Base-by-base conservation (phyloP, 345 rosid genomes). In the Microthlaspi erraticum region DNA sequence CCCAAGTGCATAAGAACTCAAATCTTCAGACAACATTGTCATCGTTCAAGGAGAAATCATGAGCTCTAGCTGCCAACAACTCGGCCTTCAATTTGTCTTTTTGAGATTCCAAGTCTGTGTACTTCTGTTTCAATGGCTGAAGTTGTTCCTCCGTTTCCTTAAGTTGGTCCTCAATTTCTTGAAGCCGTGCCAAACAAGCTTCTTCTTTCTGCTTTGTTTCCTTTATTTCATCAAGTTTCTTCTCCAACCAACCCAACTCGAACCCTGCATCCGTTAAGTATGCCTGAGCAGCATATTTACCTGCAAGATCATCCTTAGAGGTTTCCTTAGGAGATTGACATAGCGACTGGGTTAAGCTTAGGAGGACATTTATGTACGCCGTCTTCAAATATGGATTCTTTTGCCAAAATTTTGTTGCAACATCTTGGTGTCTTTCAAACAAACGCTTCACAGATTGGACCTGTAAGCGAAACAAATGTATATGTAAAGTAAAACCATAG, bases 21-120 rank as follows among this genome's bases (percentile, higher is more conserved):
- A 1, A 23, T 23, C 26, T 23, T 46, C 51, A 46, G 39, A 44
- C 10, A 17, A 46, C 26, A 36, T 36, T 10, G 11, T 46, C 51
- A 16, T 5, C 2, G 11, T 46, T 17, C 18, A 18, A 42, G 2
- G 54, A 44, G 8, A 63, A 11, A 23, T 23, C 26, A 32, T 43
- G 55, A 63, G 37, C 29, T 36, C 41, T 45, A 7, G 41, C 53
- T 39, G 18, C 68, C n/a, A 13, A 10, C 7, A 50, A 11, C 68
- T 48, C 68, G 0, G 54, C 54, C 8, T 63, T 31, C 55, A 32
- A 55, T 55, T 63, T 63, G 36, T 63, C 38, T 16, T 17, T 39
- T 8, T 63, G 39, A 29, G 55, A 18, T 63, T 63, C 26, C 26
- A 23, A 23, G 26, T 23, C 26, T 23, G 49, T 41, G 20, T 10